A percentile compares a stretch with the other conserved stretches of the same genome.
Conservation (phyloP, 2,329 filamentous ascomycete species). For the Mycocentrospora acerina region DNA sequence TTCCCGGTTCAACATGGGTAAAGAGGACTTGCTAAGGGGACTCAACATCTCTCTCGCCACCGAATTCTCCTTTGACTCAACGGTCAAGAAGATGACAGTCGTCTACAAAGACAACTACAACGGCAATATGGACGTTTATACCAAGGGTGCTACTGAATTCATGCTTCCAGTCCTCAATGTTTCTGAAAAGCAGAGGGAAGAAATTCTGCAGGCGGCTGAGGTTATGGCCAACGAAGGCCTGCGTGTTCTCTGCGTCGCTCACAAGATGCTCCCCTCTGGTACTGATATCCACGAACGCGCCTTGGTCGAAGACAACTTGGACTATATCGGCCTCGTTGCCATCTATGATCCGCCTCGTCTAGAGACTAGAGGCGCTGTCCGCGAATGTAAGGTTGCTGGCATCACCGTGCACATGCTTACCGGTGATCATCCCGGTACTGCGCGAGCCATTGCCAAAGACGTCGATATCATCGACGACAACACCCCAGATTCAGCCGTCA, state of each 20-base stretch:
- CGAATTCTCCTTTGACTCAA: conserved; percentile 44
- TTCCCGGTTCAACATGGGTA: conserved; percentile 41
- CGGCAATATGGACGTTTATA: conserved; percentile 37
- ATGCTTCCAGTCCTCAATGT: conserved; percentile 36
- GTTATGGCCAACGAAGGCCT: conserved; percentile 43
- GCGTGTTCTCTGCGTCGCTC: conserved; percentile 42
- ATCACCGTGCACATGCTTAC: conserved; percentile 54
- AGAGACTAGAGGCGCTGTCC: conserved; percentile 66
- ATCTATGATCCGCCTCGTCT: conserved; percentile 84
- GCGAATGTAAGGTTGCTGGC: conserved; percentile 48
- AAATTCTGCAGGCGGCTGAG: conserved; percentile 34
- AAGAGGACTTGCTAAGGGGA: conserved; percentile 27
- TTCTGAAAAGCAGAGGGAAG: conserved; percentile 29
- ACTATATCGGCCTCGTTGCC: conserved; percentile 78
- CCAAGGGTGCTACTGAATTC: conserved; percentile 43
- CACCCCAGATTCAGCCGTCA: conserved; percentile 36
- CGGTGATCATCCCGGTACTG: conserved; percentile 50
- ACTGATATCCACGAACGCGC: conserved; percentile 50
- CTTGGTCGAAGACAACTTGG: conserved; percentile 66
- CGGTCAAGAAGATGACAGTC: conserved; percentile 45
- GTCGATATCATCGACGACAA: conserved; percentile 45
- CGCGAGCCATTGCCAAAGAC: conserved; percentile 49
- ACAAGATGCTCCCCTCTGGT: conserved; percentile 32
- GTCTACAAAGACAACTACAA: conserved; percentile 37
- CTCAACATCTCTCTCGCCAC: conserved; percentile 35